Evolutionary conservation across 768 basidiomycete species (phyloP), one percentile per base, ranked within the genome.

Genomic region (Roridomyces roridus): DNA sequence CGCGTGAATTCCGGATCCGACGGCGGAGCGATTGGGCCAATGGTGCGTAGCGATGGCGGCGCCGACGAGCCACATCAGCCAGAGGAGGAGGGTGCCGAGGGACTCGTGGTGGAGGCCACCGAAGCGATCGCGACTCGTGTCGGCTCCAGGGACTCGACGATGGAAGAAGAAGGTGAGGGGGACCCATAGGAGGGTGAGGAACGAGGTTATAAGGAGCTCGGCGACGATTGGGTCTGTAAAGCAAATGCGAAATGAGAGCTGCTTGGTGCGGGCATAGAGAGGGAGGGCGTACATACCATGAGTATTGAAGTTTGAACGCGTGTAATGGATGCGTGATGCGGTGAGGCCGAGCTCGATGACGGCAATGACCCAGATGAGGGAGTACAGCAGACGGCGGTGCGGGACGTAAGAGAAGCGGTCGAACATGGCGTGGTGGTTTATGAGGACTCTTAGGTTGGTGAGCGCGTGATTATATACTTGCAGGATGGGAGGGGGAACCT

Each of bases 171-270:
- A 10, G 4, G 39, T n/a, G 39, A 74, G 78, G 10, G 67, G 67
- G 5, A 77, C 71, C 80, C 78, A 82, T 5, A 82, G 62, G 31
- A 82, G 48, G 6, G 77, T 76, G 6, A 83, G 62, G 18, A 75
- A 53, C 11, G 78, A 73, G 18, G 77, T 73, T n/a, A 72, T 74
- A 51, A 82, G 65, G 17, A 83, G 72, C 48, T 83, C 82, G 14
- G 75, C 74, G 40, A 83, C 71, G 44, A 82, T 73, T 26, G 74
- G 78, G 60, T 83, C 81, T 79, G 25, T 31, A n/a, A n/a, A n/a
- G n/a, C n/a, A n/a, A n/a, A n/a, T n/a, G 29, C 29, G 29, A 31
- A 31, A 31, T 7, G 14, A 31, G 29, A 31, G 29, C 14, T 7
- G 15, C 9, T 40, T 7, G 29, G 14, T 6, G 29, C 14, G 29